Evolutionary conservation across 176 grass and related monocot species (phyloP), one percentile per base, ranked within the genome.

Genomic region (Oryza meridionalis): DNA sequence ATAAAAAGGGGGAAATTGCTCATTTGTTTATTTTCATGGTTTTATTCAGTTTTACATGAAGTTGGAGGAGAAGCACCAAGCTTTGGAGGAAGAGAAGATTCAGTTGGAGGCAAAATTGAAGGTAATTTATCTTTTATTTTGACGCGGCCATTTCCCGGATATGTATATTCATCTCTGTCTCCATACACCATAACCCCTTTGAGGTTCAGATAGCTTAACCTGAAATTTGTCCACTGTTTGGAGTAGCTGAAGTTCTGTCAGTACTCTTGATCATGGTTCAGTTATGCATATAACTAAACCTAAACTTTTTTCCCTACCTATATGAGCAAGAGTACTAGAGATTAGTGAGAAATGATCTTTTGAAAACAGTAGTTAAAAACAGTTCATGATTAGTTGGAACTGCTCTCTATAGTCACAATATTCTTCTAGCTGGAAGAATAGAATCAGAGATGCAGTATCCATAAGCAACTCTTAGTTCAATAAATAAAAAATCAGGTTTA

Each of bases 41-140:
- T 76, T 55, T 0, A 78, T 89, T 89, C 82, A 99, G 97, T 99
- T 82, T 22, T 99, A 99, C 79, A 69, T 84, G 33, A 99, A 94
- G 78, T 84, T 99, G 76, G 97, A 99, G 79, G 97, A 99, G 90
- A 99, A 94, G 79, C 97, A 99, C 26, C 91, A 86, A 73, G 97
- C 91, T 77, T 77, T 96, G 84, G 91, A 96, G 78, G 97, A 92
- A 77, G 86, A 96, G 78, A 99, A 94, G 81, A 78, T 37, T 35
- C 81, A 99, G 59, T 64, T 77, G 89, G 93, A 99, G 79, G 90
- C 93, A 70, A 96, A 73, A 75, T 78, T 90, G 40, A 96, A 86
- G 97, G 97, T 99, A 89, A 24, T 9, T 43, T 43, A 43, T 72
- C 33, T 35, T 31, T 31, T 3, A 31, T 31, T 31, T 31, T 31